Evolutionary conservation across 371 early-diverging fungal genomes (phyloP).

Genomic region (Mortierella sp.): DNA sequence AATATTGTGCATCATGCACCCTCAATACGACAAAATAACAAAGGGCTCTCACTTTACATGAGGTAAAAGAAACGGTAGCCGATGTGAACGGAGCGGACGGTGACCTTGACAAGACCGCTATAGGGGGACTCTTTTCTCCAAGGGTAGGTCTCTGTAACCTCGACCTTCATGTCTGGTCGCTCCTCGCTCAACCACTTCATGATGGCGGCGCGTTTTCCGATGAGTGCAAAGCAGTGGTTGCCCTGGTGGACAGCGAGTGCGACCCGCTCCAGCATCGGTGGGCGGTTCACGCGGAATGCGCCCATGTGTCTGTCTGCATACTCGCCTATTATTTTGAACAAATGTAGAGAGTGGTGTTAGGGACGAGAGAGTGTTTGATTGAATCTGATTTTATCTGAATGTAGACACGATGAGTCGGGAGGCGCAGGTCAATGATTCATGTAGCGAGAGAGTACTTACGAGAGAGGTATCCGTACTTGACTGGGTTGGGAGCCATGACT

Average conservation of each 20-base stretch:
- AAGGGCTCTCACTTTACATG: slow-evolving; percentile 17
- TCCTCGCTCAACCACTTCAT: slow-evolving; percentile 25
- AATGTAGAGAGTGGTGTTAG: not conserved
- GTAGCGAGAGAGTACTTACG: slow-evolving; percentile 1
- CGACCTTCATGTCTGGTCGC: slow-evolving; percentile 13
- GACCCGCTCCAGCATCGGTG: slow-evolving; percentile 18
- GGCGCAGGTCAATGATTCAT: not conserved
- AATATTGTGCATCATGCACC: not conserved
- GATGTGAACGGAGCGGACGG: slow-evolving; percentile 30
- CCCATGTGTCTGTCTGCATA: slow-evolving; percentile 39
- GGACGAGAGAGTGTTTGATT: too few species aligned
- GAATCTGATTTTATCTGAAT: not conserved
- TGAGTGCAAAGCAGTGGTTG: slow-evolving; percentile 34
- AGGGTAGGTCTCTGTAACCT: slow-evolving; percentile 21
- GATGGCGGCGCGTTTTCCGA: slow-evolving; percentile 32
- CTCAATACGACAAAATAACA: not conserved
- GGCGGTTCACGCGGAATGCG: slow-evolving; percentile 22
- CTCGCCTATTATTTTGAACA: slow-evolving; percentile 19
- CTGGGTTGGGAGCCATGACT: not conserved
- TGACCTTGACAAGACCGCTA: slow-evolving; percentile 23
- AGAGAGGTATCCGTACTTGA: slow-evolving; percentile 21
- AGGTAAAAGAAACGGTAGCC: slow-evolving; percentile 34
- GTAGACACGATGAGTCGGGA: not conserved
- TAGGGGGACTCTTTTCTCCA: slow-evolving; percentile 22
- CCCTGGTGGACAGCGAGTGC: slow-evolving; percentile 26